Evolutionary conservation across 345 rosid species (phyloP), one percentile per base, ranked within the genome.

Genomic region (Citropsis articulata): DNA sequence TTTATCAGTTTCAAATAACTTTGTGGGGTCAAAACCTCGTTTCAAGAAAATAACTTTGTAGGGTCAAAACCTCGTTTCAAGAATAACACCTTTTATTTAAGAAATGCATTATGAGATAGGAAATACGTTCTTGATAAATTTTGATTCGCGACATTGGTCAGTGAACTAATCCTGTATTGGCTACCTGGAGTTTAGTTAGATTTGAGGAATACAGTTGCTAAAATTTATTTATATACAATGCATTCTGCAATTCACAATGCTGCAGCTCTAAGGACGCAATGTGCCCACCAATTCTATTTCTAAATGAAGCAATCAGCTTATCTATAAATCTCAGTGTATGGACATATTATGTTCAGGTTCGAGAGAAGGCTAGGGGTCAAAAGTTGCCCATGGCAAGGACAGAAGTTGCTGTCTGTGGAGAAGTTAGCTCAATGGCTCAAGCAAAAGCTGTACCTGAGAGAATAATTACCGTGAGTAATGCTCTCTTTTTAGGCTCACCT

Each of bases 361-460:
- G 33, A 70, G 80, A 67, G 48, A 73, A 78, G 62, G 35, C 50
- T 33, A 66, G 45, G 78, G 78, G 38, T 60, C 81, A 72, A 70
- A 84, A 75, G 80, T 25, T 24, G n/a, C 45, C 76, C 6, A 19
- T 60, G 19, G 56, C 63, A 4, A 78, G 64, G 78, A 35, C 48
- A 18, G 80, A 71, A 28, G 75, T 7, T 38, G 59, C 50, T 60
- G 77, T 57, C 64, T 56, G 9, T 42, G 83, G 60, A 65, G 81
- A 78, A 77, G 73, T 78, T 48, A 53, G 73, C 77, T 27, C 80
- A 66, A 48, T 18, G 57, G 68, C 72, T 42, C 72, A 75, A 7
- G 56, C 45, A 14, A 67, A 69, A 72, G 77, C 33, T 67, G 68
- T 35, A 9, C 65, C 59, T 70, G 85, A 71, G 71, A 79, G 55